Conservation (phyloP, 1,139 yeast species). For the Blastobotrys persicus region DNA sequence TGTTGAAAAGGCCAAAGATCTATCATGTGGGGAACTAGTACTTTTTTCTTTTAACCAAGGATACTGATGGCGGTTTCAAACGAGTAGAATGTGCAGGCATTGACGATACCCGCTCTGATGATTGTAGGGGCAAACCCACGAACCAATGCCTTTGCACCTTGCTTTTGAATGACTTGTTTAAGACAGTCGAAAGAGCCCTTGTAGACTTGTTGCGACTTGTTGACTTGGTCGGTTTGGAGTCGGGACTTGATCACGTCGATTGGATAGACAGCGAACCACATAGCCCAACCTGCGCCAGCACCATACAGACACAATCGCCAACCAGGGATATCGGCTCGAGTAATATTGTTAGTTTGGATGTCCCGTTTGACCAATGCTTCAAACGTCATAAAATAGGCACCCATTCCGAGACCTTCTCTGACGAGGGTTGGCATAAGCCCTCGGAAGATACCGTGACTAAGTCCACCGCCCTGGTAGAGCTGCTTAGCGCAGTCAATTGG, state of each 20-base stretch:
- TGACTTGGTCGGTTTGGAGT: conserved; percentile 77
- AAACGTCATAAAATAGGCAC: conserved; percentile 82
- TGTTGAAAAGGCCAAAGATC: background rate
- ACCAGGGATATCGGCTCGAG: conserved; percentile 72
- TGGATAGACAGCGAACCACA: conserved; percentile 83
- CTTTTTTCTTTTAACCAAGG: conserved; percentile 23
- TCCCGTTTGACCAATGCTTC: conserved; percentile 79
- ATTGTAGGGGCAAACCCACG: conserved; percentile 89
- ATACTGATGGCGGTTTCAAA: conserved; percentile 71
- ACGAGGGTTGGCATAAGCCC: conserved; percentile 77
- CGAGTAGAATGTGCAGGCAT: conserved; percentile 92
- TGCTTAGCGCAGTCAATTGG: conserved; percentile 77
- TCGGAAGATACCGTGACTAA: conserved; percentile 58
- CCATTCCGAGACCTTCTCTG: conserved; percentile 86
- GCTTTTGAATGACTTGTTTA: conserved; percentile 48
- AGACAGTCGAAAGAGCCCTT: conserved; percentile 55
- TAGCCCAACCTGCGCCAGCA: conserved; percentile 79
- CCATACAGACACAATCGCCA: conserved; percentile 81
- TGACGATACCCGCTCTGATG: conserved; percentile 94
- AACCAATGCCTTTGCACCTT: conserved; percentile 75
- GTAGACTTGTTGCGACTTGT: conserved; percentile 45
- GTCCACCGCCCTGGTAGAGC: conserved; percentile 54
- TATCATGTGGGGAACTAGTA: background rate
- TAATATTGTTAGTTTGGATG: conserved; percentile 43
- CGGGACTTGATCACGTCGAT: conserved; percentile 83